phyloP scores from a whole-genome alignment of 371 early-diverging fungal genomes.

The Mortierella sp. region DNA sequence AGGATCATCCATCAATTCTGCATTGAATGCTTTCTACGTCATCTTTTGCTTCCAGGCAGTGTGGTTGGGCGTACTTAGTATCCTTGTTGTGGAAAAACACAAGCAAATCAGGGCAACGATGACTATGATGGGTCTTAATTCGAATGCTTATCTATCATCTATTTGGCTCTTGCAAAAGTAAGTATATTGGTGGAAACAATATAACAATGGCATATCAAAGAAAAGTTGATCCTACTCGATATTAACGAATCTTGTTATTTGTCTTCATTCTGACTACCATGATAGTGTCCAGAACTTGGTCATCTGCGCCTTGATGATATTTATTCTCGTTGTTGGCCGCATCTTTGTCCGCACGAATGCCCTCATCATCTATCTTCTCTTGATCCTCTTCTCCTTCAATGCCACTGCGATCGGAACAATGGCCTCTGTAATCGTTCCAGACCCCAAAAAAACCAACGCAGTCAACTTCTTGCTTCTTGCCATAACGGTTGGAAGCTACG shows the following conservation, averaged over 20 bases:
- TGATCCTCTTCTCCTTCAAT: constrained; percentile 55
- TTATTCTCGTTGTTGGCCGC: constrained; percentile 48
- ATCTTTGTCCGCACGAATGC: constrained; percentile 48
- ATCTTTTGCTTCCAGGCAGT: constrained; percentile 57
- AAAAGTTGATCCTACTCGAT: too few relatives aligned
- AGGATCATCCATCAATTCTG: constrained; percentile 31
- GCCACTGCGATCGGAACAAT: constrained; percentile 48
- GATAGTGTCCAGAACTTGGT: constrained; percentile 32
- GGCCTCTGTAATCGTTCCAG: constrained; percentile 41
- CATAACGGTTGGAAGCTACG: constrained; percentile 28
- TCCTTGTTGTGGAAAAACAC: constrained; percentile 49
- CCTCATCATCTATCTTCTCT: constrained; percentile 36
- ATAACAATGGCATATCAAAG: too few relatives aligned
- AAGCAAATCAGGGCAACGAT: constrained; percentile 46
- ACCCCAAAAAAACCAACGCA: constrained; percentile 53
- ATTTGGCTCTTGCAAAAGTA: constrained; percentile 56
- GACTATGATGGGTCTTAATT: constrained; percentile 57
- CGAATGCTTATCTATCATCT: constrained; percentile 45
- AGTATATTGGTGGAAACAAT: constrained; percentile 6
- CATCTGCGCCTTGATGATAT: constrained; percentile 41
- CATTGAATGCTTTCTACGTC: constrained; percentile 53
- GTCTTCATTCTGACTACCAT: background rate
- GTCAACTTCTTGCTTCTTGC: constrained; percentile 28
- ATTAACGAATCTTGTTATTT: background rate
- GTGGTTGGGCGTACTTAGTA: constrained; percentile 47